phyloP scores from a whole-genome alignment of 2,329 filamentous ascomycete genomes.

The Diaporthe helianthi region DNA sequence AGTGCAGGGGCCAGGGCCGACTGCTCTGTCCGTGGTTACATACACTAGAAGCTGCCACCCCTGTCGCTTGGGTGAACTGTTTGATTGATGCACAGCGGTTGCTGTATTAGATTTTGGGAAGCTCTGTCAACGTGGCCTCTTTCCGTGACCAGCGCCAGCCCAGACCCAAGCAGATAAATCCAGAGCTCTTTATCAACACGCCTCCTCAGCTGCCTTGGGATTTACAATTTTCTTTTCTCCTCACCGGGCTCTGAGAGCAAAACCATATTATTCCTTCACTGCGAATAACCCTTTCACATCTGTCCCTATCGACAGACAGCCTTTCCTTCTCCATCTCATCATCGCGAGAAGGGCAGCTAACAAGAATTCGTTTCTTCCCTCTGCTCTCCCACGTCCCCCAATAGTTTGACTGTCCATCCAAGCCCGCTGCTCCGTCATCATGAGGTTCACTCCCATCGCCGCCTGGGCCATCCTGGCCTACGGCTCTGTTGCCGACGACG shows the following conservation, averaged over 20 bases:
- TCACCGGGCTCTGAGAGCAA: conserved; percentile 49
- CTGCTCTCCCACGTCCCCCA: conserved; percentile 10
- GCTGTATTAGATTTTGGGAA: conserved; percentile 31
- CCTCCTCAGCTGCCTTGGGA: conserved; percentile 5
- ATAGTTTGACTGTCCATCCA: conserved; percentile 9
- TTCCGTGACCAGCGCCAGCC: conserved; percentile 7
- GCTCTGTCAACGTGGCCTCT: conserved; percentile 34
- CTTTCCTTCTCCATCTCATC: conserved; percentile 13
- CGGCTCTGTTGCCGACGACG: conserved; percentile 73
- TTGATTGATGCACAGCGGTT: conserved; percentile 15
- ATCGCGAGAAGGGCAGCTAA: conserved; percentile 8
- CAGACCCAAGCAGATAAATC: conserved; percentile 32
- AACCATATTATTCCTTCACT: conserved; percentile 40
- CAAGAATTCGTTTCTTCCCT: conserved; percentile 25
- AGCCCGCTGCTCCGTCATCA: conserved; percentile 53
- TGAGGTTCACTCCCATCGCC: conserved; percentile 84
- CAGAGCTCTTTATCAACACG: conserved; percentile 15
- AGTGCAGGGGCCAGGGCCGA: conserved; percentile 23
- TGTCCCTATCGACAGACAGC: conserved; percentile 37
- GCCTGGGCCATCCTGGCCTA: conserved; percentile 77
- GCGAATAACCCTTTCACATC: conserved; percentile 39
- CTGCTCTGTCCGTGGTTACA: conserved; percentile 24
- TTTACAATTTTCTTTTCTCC: conserved; percentile 38
- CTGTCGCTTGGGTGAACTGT: conserved; percentile 21
- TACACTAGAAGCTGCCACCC: conserved; percentile 29